Conservation (phyloP, 805 yeast genomes). For the Yueomyces sp. region DNA sequence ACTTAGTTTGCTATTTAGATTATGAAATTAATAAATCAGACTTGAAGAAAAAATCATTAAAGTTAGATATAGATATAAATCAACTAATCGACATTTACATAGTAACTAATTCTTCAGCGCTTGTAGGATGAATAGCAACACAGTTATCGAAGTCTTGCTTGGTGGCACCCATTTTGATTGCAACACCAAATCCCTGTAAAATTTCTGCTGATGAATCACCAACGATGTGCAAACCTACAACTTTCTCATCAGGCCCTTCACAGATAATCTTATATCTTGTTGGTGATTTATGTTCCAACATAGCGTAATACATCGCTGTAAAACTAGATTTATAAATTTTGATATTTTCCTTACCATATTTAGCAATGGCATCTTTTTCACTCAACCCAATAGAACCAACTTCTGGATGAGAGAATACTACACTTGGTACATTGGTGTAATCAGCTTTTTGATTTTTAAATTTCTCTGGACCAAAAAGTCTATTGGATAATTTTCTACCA, state of each 20-base stretch:
- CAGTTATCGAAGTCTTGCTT: constrained; percentile 88
- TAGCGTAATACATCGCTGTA: constrained; percentile 87
- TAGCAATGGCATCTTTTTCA: constrained; percentile 60
- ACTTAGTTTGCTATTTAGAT: no score
- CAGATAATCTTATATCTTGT: constrained; percentile 75
- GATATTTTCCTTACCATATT: constrained; percentile 69
- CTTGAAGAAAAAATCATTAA: neutral
- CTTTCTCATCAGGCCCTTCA: constrained; percentile 76
- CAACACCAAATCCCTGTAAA: constrained; percentile 96
- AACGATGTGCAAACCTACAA: constrained; percentile 86
- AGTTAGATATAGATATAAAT: neutral
- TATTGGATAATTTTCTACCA: constrained; percentile 84
- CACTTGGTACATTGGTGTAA: constrained; percentile 80
- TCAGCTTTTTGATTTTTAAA: constrained; percentile 72
- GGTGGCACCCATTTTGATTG: constrained; percentile 98
- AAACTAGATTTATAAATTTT: constrained; percentile 75
- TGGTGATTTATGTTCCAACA: constrained; percentile 65
- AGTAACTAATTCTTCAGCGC: constrained; percentile 96
- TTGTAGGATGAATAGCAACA: constrained; percentile 97
- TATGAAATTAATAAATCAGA: no score
- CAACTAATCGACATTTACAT: constrained; percentile 4
- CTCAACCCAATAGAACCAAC: constrained; percentile 87
- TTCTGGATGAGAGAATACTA: constrained; percentile 96
- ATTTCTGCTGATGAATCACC: constrained; percentile 90
- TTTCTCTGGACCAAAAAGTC: constrained; percentile 71